Percentiles rank a stretch among this genome's conserved stretches.
Conservation (phyloP, 2,329 filamentous ascomycete species). For the Xylariaceae sp. region DNA sequence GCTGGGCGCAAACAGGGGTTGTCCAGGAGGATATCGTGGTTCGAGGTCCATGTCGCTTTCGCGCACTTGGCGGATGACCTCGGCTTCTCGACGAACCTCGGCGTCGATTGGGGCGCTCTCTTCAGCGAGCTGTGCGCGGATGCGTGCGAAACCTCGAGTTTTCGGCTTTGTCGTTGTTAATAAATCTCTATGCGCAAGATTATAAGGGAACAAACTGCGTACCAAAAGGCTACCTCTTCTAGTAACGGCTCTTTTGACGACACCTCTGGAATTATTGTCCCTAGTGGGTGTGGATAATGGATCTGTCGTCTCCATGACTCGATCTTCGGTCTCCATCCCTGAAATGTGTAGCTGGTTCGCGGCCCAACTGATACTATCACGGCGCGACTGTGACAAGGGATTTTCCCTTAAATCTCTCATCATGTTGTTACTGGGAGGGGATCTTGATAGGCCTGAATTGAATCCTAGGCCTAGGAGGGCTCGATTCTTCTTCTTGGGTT, state of each 20-base stretch:
- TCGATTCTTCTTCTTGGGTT: slow-evolving; percentile 51
- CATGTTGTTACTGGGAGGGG: slow-evolving; percentile 55
- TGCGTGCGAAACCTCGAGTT: slow-evolving; percentile 90
- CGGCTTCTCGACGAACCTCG: slow-evolving; percentile 84
- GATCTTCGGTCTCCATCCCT: slow-evolving; percentile 75
- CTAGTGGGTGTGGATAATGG: slow-evolving; percentile 40
- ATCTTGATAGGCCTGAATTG: slow-evolving; percentile 56
- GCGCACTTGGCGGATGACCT: slow-evolving; percentile 90
- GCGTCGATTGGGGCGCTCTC: slow-evolving; percentile 83
- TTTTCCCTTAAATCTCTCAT: slow-evolving; percentile 36
- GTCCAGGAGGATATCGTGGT: slow-evolving; percentile 35
- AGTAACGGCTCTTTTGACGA: slow-evolving; percentile 78
- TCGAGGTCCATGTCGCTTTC: slow-evolving; percentile 73
- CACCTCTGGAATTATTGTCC: slow-evolving; percentile 58
- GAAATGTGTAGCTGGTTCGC: slow-evolving; percentile 83
- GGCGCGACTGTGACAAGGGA: slow-evolving; percentile 49
- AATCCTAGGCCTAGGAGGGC: slow-evolving; percentile 48
- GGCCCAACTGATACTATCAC: slow-evolving; percentile 86
- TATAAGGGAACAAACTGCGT: slow-evolving; percentile 32
- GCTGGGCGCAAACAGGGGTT: slow-evolving; percentile 42
- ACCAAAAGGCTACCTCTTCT: slow-evolving; percentile 84
- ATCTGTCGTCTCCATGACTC: slow-evolving; percentile 45
- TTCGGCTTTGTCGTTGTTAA: slow-evolving; percentile 61
- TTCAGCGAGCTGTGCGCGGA: slow-evolving; percentile 82
- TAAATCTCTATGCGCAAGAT: background rate